phyloP scores from a whole-genome alignment of 2,329 filamentous ascomycete species.

The Diplocarpon mali region DNA sequence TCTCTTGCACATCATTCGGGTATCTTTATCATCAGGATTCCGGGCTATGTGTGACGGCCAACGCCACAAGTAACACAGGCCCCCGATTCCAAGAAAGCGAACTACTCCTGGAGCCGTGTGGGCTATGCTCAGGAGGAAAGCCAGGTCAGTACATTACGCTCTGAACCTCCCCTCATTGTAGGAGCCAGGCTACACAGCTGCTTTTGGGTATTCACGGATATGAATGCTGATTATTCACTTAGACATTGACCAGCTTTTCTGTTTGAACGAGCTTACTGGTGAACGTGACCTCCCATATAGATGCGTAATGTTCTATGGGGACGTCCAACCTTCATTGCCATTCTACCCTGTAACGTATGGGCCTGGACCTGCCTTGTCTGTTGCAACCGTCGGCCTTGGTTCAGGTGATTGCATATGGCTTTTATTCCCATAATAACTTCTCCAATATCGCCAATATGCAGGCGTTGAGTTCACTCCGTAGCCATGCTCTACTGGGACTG shows the following conservation, averaged over 20 bases:
- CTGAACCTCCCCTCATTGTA: too few species aligned
- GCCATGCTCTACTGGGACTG: too few species aligned
- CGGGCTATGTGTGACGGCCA: background rate
- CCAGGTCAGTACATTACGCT: background rate
- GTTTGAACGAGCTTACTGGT: background rate
- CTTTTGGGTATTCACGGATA: too few species aligned
- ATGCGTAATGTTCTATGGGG: background rate
- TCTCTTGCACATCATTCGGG: background rate
- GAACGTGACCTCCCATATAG: background rate
- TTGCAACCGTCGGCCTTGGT: background rate
- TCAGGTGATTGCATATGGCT: background rate
- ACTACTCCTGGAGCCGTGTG: background rate
- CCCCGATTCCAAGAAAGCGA: background rate
- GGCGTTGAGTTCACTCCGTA: background rate
- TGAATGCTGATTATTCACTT: too few species aligned
- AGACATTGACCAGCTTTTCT: background rate
- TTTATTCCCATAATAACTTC: background rate
- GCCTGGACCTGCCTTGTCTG: background rate
- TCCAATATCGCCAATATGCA: background rate
- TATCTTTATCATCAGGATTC: background rate
- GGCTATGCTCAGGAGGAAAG: background rate
- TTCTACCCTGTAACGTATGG: background rate
- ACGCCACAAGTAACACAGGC: background rate
- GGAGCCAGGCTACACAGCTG: too few species aligned
- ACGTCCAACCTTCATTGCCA: background rate